Evolutionary conservation across 2,329 filamentous ascomycete genomes (phyloP), one percentile per base, ranked within the genome.

Genomic region (Penicillium sclerotigenum): DNA sequence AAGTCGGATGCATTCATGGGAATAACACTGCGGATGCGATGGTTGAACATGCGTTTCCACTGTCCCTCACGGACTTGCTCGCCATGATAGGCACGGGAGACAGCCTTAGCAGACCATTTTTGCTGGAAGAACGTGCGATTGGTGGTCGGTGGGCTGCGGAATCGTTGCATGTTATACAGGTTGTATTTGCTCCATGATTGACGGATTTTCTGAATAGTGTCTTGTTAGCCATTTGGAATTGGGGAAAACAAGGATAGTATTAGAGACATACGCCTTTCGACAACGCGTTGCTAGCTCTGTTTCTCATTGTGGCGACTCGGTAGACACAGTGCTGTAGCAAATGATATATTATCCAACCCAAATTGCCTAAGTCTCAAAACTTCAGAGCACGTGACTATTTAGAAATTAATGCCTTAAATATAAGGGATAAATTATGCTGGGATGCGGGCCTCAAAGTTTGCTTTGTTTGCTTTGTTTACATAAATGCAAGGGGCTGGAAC

Each of bases 151-250:
- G 81, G 83, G 2, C 74, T 68, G 41, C 68, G 75, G 33, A 83
- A 69, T 64, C 83, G 82, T 48, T 80, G 78, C 63, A 99, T 78
- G 77, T 97, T 97, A 84, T 90, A 99, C 61, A 99, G 82, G 72
- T 96, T 96, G 81, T 91, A 91, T 79, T 96, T 96, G 81, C 91
- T 96, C 94, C 93, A 97, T 80, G 91, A 91, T 80, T 94, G 90
- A 68, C 93, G 88, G 75, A 96, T 74, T 89, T 91, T 95, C 92
- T 97, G 72, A 52, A 55, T 13, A 36, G 36, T 45, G 34, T 33
- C 51, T 45, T 50, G 34, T 60, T 54, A 63, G 57, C 53, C 24
- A 36, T 24, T 14, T 45, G 34, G 1, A 33, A 38, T 31, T 41
- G 29, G 16, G 26, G 18, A 5, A 18, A 46, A 14, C 3, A 24